phyloP scores from a whole-genome alignment of 1,139 yeast genomes.

The Blastobotrys malaysiensis region DNA sequence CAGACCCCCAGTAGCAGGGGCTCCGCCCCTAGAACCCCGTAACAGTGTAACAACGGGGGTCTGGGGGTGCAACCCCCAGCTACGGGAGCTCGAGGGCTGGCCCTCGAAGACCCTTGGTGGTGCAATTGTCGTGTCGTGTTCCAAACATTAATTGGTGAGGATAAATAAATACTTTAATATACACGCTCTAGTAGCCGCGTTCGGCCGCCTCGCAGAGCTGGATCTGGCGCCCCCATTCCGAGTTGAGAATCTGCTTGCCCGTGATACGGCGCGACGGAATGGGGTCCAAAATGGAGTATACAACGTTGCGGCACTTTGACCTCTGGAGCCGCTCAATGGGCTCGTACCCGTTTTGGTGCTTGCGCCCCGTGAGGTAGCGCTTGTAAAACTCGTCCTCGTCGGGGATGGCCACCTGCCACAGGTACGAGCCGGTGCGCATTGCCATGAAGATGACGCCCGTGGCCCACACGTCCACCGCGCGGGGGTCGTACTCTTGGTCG shows the following conservation, averaged over 20 bases:
- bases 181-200: slow-evolving; percentile 22
- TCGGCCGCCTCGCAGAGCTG: slow-evolving; percentile 68
- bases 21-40: too few species aligned
- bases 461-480: slow-evolving; percentile 94
- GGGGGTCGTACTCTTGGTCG: slow-evolving; percentile 72
- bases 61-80: too few species aligned
- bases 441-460: slow-evolving; percentile 98
- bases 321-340: slow-evolving; percentile 82
- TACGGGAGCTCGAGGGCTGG: too few species aligned
- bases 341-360: slow-evolving; percentile 78
- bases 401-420: slow-evolving; percentile 78
- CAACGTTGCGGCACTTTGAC: slow-evolving; percentile 80
- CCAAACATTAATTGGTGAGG: too few species aligned
- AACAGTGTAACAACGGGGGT: too few species aligned
- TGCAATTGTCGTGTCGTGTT: too few species aligned
- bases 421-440: slow-evolving; percentile 91
- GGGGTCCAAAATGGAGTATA: slow-evolving; percentile 88
- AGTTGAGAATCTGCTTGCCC: slow-evolving; percentile 78
- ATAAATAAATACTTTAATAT: background rate
- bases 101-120: too few species aligned
- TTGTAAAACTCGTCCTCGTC: slow-evolving; percentile 74
- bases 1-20: too few species aligned
- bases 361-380: slow-evolving; percentile 68
- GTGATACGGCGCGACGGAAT: slow-evolving; percentile 79
- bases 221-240: slow-evolving; percentile 95